Evolutionary conservation across 2,329 filamentous ascomycete species (phyloP), one percentile per base, ranked within the genome.

Genomic region (Ophiostoma piceae): DNA sequence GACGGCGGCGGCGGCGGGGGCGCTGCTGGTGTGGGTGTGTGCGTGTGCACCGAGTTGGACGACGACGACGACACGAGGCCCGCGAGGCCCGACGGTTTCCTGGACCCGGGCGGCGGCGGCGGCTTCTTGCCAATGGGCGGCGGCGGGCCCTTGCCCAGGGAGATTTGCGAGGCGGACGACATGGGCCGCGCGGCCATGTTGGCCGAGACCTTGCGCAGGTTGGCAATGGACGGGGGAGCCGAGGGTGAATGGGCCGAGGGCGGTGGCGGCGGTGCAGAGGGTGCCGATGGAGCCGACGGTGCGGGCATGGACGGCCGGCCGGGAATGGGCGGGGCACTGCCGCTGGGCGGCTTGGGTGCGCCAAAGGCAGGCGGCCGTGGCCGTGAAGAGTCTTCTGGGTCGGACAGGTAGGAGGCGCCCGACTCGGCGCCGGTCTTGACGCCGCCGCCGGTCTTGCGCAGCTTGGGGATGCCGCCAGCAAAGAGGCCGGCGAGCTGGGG

Each of bases 401-500:
- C 94, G 71, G 92, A 94, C 68, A 90, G 80, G 77, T 94, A 94
- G 71, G 92, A 88, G 41, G 92, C 87, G 73, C 88, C 88, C 72
- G 83, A 83, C 74, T 85, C 88, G 74, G 90, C 90, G 78, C 89
- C 91, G 1, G 91, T 94, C 79, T 92, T 86, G 71, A 94, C 83
- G 54, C 90, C 90, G 66, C 92, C 94, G 70, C 92, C 91, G 2
- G 89, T 86, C 82, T 96, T 97, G 78, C 92, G 91, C 76, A 99
- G 79, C 81, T 97, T 98, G 2, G 95, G 95, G 87, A 98, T 98
- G 51, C 94, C 95, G 47, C 92, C 94, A 0, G 92, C 92, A 77
- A 99, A 97, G 35, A 99, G 79, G 1, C 95, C 95, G 39, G 84
- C 94, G 12, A 98, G 79, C 77, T 97, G 94, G 12, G 93, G 92